Percentiles rank a stretch among this genome's conserved stretches.
These are phyloP conservation scores for Kingdonia uniflora DNA, from an alignment of 164 flowering plant species.

Conservation along the genomic window DNA sequence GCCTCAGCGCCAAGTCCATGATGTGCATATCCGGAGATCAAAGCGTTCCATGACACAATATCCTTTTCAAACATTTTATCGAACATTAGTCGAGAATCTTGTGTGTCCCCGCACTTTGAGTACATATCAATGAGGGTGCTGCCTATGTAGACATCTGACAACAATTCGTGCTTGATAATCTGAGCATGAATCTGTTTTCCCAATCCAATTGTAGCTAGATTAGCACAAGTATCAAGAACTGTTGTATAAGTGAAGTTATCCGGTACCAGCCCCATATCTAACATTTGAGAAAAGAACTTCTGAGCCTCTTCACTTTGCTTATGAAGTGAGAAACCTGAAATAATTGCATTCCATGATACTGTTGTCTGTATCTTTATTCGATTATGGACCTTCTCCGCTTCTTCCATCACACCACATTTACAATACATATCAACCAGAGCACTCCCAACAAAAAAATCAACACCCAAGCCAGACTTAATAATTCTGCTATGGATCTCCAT, in stretches of 20 bases:
- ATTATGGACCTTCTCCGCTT: slow-evolving; percentile 6
- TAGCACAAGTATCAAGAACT: slow-evolving; percentile 12
- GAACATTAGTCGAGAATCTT: slow-evolving; percentile 9
- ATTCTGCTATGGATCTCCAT: slow-evolving; percentile 3
- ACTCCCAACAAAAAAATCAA: slow-evolving; percentile 5
- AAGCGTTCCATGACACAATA: slow-evolving; percentile 8
- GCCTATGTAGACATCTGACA: slow-evolving; percentile 10
- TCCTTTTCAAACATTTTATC: slow-evolving; percentile 4
- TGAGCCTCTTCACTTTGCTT: slow-evolving; percentile 7
- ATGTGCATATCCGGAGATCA: slow-evolving; percentile 10
- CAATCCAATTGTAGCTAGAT: slow-evolving; percentile 8
- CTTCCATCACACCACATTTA: slow-evolving; percentile 5
- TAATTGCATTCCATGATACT: slow-evolving; percentile 9
- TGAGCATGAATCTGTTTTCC: slow-evolving; percentile 11
- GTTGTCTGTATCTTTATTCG: neutral
- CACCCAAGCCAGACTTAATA: slow-evolving; percentile 6
- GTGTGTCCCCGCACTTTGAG: slow-evolving; percentile 11
- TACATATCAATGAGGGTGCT: slow-evolving; percentile 14
- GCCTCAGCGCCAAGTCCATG: slow-evolving; percentile 11
- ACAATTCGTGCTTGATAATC: slow-evolving; percentile 9
- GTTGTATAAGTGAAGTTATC: slow-evolving; percentile 11
- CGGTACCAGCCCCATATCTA: slow-evolving; percentile 1
- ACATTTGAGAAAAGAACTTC: slow-evolving; percentile 4
- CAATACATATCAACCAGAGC: slow-evolving; percentile 9
- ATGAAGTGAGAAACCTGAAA: slow-evolving; percentile 4